Evolutionary conservation across 2,329 filamentous ascomycete species (phyloP), one percentile per base, ranked within the genome.

Genomic region (Alternaria hordeiaustralica): DNA sequence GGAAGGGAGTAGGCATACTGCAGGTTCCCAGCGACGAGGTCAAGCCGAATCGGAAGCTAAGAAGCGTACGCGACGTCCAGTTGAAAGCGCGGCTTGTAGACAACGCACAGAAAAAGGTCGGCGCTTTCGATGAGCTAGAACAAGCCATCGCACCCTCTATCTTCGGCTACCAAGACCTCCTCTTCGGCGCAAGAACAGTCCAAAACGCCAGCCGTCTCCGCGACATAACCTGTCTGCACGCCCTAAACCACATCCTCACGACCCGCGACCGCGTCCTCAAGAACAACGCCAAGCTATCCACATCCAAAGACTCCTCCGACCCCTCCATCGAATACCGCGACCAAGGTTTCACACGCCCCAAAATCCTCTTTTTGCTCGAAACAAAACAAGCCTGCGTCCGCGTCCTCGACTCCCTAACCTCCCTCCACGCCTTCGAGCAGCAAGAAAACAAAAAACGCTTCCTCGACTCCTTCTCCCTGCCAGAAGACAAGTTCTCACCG

Each of bases 381-480:
- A 98, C 96, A 0, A 89, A 94, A 59, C 90, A 97, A 75, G 90
- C 94, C 0, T 97, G 93, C 69, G 91, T 92, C 26, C 89, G 89
- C 54, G 90, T 92, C 71, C 85, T 97, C 41, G 89, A 96, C 53
- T 88, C 87, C 44, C 93, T 99, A 47, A 90, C 90, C 45, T 85
- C 88, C 6, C 81, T 97, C 23, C 92, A 90, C 80, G 86, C 90
- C 64, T 92, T 93, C 0, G 94, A 97, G 61, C 94, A 97, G 74
- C 93, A 97, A 78, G 96, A 98, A 79, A 97, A 98, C 82, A 91
- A 92, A 71, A 96, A 96, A 79, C 89, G 96, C 0, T 98, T 99
- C 74, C 86, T 95, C 41, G 94, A 97, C 60, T 88, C 88, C 2
- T 99, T 94, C 79, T 85, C 90, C 7, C 87, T 90, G 26, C 87